phyloP scores from a whole-genome alignment of 1,284 basidiomycete genomes.

The Inonotus hispidus region DNA sequence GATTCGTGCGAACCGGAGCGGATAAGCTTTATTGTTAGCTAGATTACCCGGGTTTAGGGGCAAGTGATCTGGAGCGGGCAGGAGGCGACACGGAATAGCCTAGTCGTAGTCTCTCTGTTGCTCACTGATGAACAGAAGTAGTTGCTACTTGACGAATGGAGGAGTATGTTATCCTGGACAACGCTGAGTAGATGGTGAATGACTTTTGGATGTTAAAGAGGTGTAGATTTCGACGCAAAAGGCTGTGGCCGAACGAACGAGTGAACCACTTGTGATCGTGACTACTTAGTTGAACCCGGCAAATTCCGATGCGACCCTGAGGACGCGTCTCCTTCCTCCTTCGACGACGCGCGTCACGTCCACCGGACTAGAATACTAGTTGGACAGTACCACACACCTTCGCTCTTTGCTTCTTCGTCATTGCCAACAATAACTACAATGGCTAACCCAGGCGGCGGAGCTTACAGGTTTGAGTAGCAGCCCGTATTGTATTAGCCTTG shows the following conservation, averaged over 20 bases:
- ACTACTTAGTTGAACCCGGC: background rate
- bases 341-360: slow-evolving; percentile 3
- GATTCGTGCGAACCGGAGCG: slow-evolving; percentile 21
- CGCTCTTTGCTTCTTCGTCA: background rate
- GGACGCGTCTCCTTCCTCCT: slow-evolving; percentile 1
- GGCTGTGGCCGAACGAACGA: background rate
- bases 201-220: too few relatives aligned
- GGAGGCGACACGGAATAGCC: background rate
- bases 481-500: slow-evolving; percentile 17
- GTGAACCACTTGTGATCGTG: background rate
- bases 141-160: too few relatives aligned
- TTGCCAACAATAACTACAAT: slow-evolving; percentile 25
- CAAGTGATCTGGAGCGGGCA: slow-evolving; percentile 9
- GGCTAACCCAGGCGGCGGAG: slow-evolving; percentile 63
- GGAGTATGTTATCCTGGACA: too few relatives aligned
- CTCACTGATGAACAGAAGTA: too few relatives aligned
- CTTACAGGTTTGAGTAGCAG: slow-evolving; percentile 57
- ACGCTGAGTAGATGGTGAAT: too few relatives aligned
- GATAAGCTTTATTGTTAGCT: slow-evolving; percentile 19
- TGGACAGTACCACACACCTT: background rate
- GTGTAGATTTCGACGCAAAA: background rate
- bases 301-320: background rate
- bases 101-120: too few relatives aligned
- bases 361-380: background rate
- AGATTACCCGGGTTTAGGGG: slow-evolving; percentile 17